Base-by-base conservation (phyloP, 495 filamentous ascomycete species). In the Neurospora sp. region DNA sequence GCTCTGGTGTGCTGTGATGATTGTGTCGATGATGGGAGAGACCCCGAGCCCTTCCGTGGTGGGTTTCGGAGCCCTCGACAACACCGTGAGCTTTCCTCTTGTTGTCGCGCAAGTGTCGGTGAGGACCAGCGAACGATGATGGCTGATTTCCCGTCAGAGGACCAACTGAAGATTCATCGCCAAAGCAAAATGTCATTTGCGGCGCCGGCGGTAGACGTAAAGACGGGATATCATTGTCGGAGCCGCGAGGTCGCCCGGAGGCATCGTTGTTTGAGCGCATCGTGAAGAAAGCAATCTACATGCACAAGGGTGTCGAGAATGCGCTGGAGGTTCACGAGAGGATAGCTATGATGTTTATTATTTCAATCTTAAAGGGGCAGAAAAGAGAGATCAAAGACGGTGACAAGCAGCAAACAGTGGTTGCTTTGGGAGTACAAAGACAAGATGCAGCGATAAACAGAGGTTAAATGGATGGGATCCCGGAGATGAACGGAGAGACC, bases 171-270 rank as follows among this genome's bases (percentile, higher is more conserved):
- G 86, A 83, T 76, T 89, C 88, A 73, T 88, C 86, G 72, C 84
- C 84, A 48, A 90, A 77, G 73, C 87, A 84, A 72, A 86, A 89
- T 36, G 86, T 87, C 86, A 89, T 89, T 31, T 86, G 85, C 43
- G 85, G 80, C 10, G 75, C 74, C 39, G 74, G 17, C 2, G 76
- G 76, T 38, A 79, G 72, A 74, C 72, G 69, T 59, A 81, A 79
- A 70, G 77, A 73, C 13, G 77, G 76, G 9, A 73, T 72, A 28
- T 82, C 79, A 69, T 76, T 76, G 70, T 76, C 76, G 48, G 76
- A 69, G 69, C 62, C 75, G 74, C 76, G 76, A 70, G 76, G 71
- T 59, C 79, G 79, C 74, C 73, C 77, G 48, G 70, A 71, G 70
- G 74, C 77, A 76, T 81, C 78, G 72, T 77, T 76, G 54, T 77